These are phyloP conservation scores for Monosporozyma servazzii DNA, from an alignment of 805 yeast species.

Conservation along the genomic window DNA sequence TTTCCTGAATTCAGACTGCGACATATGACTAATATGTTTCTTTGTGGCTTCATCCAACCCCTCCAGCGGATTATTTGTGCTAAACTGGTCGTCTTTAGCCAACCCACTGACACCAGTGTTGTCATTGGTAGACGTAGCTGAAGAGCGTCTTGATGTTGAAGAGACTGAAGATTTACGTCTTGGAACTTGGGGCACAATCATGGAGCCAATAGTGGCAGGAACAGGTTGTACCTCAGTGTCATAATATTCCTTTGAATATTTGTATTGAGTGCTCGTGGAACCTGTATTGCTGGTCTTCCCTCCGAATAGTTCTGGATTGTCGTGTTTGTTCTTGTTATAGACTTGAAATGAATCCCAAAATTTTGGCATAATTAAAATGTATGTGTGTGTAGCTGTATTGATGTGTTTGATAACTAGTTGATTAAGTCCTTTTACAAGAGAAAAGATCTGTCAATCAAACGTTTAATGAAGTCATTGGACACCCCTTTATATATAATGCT, in stretches of 20 bases:
- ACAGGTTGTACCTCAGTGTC: slow-evolving; percentile 5
- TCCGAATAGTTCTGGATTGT: slow-evolving; percentile 15
- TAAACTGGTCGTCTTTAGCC: neutral
- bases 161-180: slow-evolving; percentile 2
- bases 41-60: slow-evolving; percentile 2
- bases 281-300: slow-evolving; percentile 17
- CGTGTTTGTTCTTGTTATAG: slow-evolving; percentile 27
- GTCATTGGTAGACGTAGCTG: neutral
- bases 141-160: neutral
- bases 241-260: slow-evolving; percentile 17
- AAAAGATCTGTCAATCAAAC: too few relatives aligned
- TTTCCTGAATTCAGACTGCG: slow-evolving; percentile 19
- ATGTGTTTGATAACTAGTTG: neutral
- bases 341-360: slow-evolving; percentile 29
- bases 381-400: neutral
- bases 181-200: neutral
- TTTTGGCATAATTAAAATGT: slow-evolving; percentile 6
- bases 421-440: neutral
- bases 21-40: slow-evolving; percentile 15
- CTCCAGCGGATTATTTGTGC: neutral
- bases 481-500: too few relatives aligned
- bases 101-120: neutral
- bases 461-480: too few relatives aligned
- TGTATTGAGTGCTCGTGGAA: slow-evolving; percentile 12
- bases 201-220: neutral